phyloP scores from a whole-genome alignment of 1,284 basidiomycete species.

The Bjerkandera adusta region DNA sequence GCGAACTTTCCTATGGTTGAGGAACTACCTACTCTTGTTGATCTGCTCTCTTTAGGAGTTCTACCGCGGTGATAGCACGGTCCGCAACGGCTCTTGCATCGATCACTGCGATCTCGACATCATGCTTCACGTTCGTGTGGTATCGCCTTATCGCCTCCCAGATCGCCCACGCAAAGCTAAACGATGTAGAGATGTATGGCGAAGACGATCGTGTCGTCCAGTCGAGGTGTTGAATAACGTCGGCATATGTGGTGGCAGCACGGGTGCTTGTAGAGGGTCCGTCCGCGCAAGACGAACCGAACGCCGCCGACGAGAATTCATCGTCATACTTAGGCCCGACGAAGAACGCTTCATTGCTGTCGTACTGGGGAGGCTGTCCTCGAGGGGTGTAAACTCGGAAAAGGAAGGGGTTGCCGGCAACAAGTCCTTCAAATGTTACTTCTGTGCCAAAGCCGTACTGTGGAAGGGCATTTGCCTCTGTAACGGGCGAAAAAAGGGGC shows the following conservation, averaged over 20 bases:
- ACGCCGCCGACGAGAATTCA: slow-evolving; percentile 26
- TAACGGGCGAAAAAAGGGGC: background rate
- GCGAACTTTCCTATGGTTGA: too few species aligned
- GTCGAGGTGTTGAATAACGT: slow-evolving; percentile 67
- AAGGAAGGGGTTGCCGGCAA: slow-evolving; percentile 65
- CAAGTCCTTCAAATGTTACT: slow-evolving; percentile 56
- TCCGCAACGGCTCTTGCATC: slow-evolving; percentile 58
- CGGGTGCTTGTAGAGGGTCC: slow-evolving; percentile 15
- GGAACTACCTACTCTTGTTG: slow-evolving; percentile 57
- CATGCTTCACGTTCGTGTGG: slow-evolving; percentile 64
- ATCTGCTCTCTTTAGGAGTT: slow-evolving; percentile 51
- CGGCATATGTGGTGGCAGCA: slow-evolving; percentile 47
- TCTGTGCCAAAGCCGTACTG: slow-evolving; percentile 71
- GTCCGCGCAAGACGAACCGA: slow-evolving; percentile 16
- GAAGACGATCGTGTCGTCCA: slow-evolving; percentile 71
- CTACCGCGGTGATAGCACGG: slow-evolving; percentile 60
- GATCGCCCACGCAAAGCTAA: slow-evolving; percentile 76
- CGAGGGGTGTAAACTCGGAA: slow-evolving; percentile 78
- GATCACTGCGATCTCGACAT: slow-evolving; percentile 73
- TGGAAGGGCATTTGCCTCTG: slow-evolving; percentile 41
- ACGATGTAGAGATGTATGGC: slow-evolving; percentile 69
- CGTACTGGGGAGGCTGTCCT: slow-evolving; percentile 47
- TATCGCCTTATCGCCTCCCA: slow-evolving; percentile 79
- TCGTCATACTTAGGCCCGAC: slow-evolving; percentile 56
- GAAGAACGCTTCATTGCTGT: slow-evolving; percentile 58